Evolutionary conservation across 2,329 filamentous ascomycete species (phyloP).

Genomic region (Westerdykella ornata): DNA sequence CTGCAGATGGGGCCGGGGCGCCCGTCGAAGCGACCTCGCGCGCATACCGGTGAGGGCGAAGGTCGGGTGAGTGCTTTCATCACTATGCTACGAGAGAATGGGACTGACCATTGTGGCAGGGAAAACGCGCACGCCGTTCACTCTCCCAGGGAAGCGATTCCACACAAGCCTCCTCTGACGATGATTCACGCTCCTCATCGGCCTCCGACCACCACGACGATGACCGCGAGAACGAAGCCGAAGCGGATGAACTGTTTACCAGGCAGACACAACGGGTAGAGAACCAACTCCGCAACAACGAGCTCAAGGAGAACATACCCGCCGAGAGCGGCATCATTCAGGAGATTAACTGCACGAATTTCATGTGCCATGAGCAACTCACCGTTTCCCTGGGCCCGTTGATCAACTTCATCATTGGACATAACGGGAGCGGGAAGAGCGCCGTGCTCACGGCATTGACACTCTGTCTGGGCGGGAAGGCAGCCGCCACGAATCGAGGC

Average conservation of each 20-base stretch:
- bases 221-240: slow-evolving; percentile 14
- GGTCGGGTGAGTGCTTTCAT: slow-evolving; percentile 11
- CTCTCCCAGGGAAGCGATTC: slow-evolving; percentile 16
- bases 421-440: slow-evolving; percentile 97
- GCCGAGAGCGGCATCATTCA: slow-evolving; percentile 84
- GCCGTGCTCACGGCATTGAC: slow-evolving; percentile 89
- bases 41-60: slow-evolving; percentile 12
- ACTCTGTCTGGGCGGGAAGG: slow-evolving; percentile 90
- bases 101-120: slow-evolving; percentile 17
- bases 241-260: slow-evolving; percentile 6
- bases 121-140: slow-evolving; percentile 27
- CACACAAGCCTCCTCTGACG: not conserved
- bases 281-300: slow-evolving; percentile 17
- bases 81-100: slow-evolving; percentile 2
- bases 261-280: slow-evolving; percentile 28
- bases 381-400: slow-evolving; percentile 81
- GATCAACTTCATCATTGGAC: slow-evolving; percentile 96
- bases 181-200: slow-evolving; percentile 9
- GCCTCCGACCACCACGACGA: slow-evolving; percentile 6
- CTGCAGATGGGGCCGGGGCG: slow-evolving; percentile 22
- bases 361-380: slow-evolving; percentile 89
- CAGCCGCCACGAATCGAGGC: slow-evolving; percentile 84
- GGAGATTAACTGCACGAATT: slow-evolving; percentile 79
- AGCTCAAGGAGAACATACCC: slow-evolving; percentile 52
- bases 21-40: slow-evolving; percentile 29